Evolutionary conservation across 139 green algal species (phyloP).

Genomic region (Bryopsis sp.): DNA sequence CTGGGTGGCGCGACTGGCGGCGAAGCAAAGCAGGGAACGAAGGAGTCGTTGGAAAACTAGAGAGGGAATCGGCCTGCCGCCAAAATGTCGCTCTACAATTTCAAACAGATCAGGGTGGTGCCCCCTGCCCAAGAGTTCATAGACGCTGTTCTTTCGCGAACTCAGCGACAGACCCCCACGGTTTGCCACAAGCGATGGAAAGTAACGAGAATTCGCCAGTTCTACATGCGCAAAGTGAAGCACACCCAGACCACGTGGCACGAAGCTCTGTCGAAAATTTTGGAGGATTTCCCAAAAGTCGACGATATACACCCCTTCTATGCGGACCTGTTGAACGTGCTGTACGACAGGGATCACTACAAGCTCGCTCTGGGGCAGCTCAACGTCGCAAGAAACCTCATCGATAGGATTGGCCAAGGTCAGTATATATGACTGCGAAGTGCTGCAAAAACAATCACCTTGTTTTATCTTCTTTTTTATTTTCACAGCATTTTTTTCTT

Average conservation of each 20-base stretch:
- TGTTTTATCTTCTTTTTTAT: neutral
- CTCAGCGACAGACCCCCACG: slow-evolving; percentile 95
- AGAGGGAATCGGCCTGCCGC: neutral
- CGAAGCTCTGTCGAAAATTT: slow-evolving; percentile 82
- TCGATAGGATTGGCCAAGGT: slow-evolving; percentile 88
- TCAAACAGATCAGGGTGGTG: slow-evolving; percentile 89
- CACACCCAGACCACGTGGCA: slow-evolving; percentile 86
- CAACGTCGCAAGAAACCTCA: slow-evolving; percentile 83
- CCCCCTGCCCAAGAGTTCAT: slow-evolving; percentile 92
- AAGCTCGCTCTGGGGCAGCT: slow-evolving; percentile 98
- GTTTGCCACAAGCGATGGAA: slow-evolving; percentile 93
- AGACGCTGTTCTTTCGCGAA: slow-evolving; percentile 94
- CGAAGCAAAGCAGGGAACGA: too few species aligned
- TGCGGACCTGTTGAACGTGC: slow-evolving; percentile 94
- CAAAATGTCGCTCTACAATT: slow-evolving; percentile 85
- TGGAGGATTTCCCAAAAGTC: slow-evolving; percentile 92
- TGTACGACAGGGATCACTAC: slow-evolving; percentile 99
- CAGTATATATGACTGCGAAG: too few species aligned
- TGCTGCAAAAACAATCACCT: too few species aligned
- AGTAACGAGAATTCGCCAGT: slow-evolving; percentile 93
- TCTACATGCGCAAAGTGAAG: slow-evolving; percentile 98
- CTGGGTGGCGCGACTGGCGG: too few species aligned
- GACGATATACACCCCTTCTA: slow-evolving; percentile 99
- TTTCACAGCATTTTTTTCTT: too few species aligned
- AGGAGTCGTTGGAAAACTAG: too few species aligned